phyloP scores from a whole-genome alignment of 176 grass and related monocot species.

The Guadua angustifolia region DNA sequence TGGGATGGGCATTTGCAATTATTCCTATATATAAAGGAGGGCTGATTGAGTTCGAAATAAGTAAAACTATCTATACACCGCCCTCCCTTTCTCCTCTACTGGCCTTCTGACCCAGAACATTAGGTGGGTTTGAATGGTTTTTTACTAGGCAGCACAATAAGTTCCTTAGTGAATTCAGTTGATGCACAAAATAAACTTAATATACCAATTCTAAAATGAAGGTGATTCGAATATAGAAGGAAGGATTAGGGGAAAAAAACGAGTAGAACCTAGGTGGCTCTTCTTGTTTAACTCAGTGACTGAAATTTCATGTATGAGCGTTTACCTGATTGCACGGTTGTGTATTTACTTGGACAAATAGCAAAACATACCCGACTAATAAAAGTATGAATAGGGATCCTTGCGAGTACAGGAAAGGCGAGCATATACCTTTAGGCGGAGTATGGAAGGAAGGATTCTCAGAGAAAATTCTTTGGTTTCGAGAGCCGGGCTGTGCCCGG shows the following conservation, averaged over 20 bases:
- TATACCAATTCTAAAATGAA: neutral
- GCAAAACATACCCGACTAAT: neutral
- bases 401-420: neutral
- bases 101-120: too few relatives aligned
- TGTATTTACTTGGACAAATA: neutral
- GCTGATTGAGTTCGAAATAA: too few relatives aligned
- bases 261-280: neutral
- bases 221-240: neutral
- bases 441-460: neutral
- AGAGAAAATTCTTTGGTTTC: neutral
- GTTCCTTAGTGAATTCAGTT: neutral
- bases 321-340: neutral
- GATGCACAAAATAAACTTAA: neutral
- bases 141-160: too few relatives aligned
- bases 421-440: neutral
- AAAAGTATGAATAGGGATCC: neutral
- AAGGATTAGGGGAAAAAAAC: neutral
- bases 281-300: neutral
- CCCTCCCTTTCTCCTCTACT: too few relatives aligned
- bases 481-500: too few relatives aligned
- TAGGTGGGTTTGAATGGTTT: too few relatives aligned
- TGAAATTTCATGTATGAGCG: neutral
- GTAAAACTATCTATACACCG: neutral
- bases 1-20: too few relatives aligned
- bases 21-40: neutral